Base-by-base conservation (phyloP, 2,329 filamentous ascomycete genomes). In the Trematosphaeria pertusa region DNA sequence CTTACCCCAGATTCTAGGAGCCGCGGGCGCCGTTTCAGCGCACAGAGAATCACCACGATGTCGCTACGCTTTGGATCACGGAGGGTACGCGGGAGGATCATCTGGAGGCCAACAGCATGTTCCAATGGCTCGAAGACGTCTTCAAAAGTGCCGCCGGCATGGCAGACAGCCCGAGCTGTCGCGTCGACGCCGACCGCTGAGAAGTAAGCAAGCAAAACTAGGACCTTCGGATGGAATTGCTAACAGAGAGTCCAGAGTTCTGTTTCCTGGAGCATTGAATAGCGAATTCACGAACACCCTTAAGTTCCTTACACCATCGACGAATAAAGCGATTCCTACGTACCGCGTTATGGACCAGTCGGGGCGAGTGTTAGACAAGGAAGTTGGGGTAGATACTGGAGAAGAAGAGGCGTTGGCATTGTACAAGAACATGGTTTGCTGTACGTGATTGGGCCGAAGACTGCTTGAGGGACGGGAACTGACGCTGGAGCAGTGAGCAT, bases 191-290 rank as follows among this genome's bases (percentile, higher is more conserved):
- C 80, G 31, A 82, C 79, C 34, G 82, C 83, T 47, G 83, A 86
- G 64, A 78, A 77, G 83, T 86, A 74, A 54, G 77, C 60, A 33
- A 6, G n/a, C n/a, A 3, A 15, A 34, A 15, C 12, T 30, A n/a
- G n/a, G 3, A 8, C 7, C n/a, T 8, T 38, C 4, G 22, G 5
- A 32, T 5, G 12, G 3, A 18, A 21, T 4, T 14, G 21, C 39
- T 52, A 31, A 51, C 22, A 0, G 18, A 4, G 37, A 39, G 15
- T 48, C 12, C 38, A 85, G 82, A 46, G 79, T 84, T 9, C 77
- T 84, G 44, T 99, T 99, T 59, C 94, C 94, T 0, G 94, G 94
- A n/a, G 94, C 94, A 1, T 80, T 97, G 40, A 93, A 97, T 71
- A 96, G 91, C 70, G 89, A 90, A 53, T 99, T 99, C 73, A 96